Evolutionary conservation across 176 grass and related monocot species (phyloP).

Genomic region (Themeda triandra): DNA sequence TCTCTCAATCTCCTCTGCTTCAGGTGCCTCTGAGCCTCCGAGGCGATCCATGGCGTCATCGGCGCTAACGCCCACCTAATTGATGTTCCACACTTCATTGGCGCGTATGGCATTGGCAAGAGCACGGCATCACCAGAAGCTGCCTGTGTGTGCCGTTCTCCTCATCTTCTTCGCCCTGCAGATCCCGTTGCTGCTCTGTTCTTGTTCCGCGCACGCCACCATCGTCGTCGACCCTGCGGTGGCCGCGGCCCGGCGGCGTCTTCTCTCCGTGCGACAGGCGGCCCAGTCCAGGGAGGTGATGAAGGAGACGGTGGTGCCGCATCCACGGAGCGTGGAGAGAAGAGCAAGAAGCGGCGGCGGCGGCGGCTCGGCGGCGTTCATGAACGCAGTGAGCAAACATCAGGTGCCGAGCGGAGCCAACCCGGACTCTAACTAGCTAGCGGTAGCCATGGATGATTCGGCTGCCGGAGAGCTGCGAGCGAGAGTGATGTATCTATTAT

Average conservation of each 20-base stretch:
- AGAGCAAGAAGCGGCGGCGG: neutral
- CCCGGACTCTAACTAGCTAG: constrained; percentile 31
- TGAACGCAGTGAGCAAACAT: constrained; percentile 19
- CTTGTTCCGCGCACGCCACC: neutral
- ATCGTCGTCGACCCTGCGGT: neutral
- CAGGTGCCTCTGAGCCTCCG: too few species aligned
- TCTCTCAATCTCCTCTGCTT: neutral
- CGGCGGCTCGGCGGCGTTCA: neutral
- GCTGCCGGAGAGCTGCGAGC: neutral
- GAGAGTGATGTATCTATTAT: neutral
- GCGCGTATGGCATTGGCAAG: constrained; percentile 15
- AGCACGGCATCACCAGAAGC: neutral
- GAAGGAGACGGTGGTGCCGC: neutral
- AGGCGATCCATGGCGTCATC: neutral
- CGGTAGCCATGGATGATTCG: neutral
- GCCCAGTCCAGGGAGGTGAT: neutral
- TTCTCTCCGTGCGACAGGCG: neutral
- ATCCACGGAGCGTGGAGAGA: neutral
- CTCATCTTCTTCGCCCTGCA: constrained; percentile 7
- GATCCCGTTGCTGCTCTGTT: neutral
- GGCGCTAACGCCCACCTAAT: neutral
- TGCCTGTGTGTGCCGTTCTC: neutral
- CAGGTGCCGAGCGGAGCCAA: constrained; percentile 35
- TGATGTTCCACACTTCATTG: neutral
- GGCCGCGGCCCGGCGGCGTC: neutral